phyloP scores from a whole-genome alignment of 805 yeast species.

The Metschnikowia lachancei region DNA sequence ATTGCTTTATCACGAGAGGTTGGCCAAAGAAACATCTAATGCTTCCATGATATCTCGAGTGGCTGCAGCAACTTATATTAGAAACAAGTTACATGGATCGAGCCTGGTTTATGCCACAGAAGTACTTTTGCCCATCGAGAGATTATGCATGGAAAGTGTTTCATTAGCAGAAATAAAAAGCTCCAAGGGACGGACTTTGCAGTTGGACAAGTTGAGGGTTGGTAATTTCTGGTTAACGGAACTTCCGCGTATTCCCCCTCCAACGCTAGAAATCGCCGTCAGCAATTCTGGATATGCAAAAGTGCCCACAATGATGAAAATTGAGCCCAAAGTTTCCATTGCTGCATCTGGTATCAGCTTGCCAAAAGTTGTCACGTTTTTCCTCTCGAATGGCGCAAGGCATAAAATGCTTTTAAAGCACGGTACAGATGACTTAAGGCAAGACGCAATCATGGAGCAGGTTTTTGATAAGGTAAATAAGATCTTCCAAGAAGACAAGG shows the following conservation, averaged over 20 bases:
- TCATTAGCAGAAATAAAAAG: conserved; percentile 49
- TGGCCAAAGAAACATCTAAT: conserved; percentile 25
- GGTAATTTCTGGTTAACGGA: conserved; percentile 49
- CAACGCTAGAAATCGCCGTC: conserved; percentile 51
- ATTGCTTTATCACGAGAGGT: conserved; percentile 44
- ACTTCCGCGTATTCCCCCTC: conserved; percentile 62
- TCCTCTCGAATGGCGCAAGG: conserved; percentile 53
- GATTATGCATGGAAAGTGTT: conserved; percentile 50
- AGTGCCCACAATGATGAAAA: conserved; percentile 46
- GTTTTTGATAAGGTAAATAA: conserved; percentile 84
- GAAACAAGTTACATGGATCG: conserved; percentile 36
- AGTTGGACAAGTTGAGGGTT: conserved; percentile 33
- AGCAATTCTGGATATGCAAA: conserved; percentile 43
- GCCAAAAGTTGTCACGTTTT: conserved; percentile 72
- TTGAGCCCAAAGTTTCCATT: conserved; percentile 49
- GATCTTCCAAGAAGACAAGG: conserved; percentile 54
- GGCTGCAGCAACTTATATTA: conserved; percentile 46
- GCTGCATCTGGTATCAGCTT: conserved; percentile 82
- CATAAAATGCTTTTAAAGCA: conserved; percentile 72
- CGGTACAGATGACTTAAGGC: conserved; percentile 88
- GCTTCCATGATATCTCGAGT: conserved; percentile 49
- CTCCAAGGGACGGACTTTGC: conserved; percentile 31
- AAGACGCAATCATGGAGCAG: conserved; percentile 97
- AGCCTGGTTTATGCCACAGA: conserved; percentile 24
- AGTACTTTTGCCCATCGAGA: conserved; percentile 45